Conservation (phyloP, 345 rosid species). For the Citrus hindsii region DNA sequence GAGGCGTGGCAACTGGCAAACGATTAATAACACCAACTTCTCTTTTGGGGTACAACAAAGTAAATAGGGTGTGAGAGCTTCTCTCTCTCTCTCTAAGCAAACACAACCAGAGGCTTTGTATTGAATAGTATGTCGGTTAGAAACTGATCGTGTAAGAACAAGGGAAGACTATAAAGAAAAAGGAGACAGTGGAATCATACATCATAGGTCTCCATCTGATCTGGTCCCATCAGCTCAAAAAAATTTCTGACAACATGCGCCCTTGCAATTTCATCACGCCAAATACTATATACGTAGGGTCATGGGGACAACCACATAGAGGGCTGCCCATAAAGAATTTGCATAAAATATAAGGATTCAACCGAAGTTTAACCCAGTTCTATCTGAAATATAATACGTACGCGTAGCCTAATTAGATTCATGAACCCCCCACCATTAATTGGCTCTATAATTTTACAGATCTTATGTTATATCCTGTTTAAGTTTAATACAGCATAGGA, state of each 20-base stretch:
- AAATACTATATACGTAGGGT: background rate
- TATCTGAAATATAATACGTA: too few relatives aligned
- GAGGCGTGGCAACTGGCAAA: constrained; percentile 37
- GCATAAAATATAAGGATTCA: too few relatives aligned
- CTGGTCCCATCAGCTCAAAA: constrained; percentile 25
- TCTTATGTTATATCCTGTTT: too few relatives aligned
- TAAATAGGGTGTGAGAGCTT: constrained; percentile 4
- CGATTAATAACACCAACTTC: constrained; percentile 13
- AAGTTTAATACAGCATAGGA: background rate
- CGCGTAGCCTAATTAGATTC: too few relatives aligned
- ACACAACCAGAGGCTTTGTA: background rate
- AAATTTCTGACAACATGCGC: constrained; percentile 23
- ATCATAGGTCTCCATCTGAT: constrained; percentile 31
- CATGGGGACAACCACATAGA: background rate
- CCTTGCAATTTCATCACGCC: constrained; percentile 28
- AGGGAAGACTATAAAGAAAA: background rate
- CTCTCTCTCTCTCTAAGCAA: constrained; percentile 16
- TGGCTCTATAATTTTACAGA: too few relatives aligned
- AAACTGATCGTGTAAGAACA: background rate
- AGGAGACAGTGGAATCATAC: background rate
- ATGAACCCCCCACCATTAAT: too few relatives aligned
- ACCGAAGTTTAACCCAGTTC: too few relatives aligned
- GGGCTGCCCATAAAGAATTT: too few relatives aligned
- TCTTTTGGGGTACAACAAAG: constrained; percentile 39
- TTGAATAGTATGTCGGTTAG: constrained; percentile 27